A percentile compares a stretch with the other conserved stretches of the same genome.
Evolutionary conservation across 169 alveolate genomes (phyloP).

Genomic region (Plasmodium ovale): DNA sequence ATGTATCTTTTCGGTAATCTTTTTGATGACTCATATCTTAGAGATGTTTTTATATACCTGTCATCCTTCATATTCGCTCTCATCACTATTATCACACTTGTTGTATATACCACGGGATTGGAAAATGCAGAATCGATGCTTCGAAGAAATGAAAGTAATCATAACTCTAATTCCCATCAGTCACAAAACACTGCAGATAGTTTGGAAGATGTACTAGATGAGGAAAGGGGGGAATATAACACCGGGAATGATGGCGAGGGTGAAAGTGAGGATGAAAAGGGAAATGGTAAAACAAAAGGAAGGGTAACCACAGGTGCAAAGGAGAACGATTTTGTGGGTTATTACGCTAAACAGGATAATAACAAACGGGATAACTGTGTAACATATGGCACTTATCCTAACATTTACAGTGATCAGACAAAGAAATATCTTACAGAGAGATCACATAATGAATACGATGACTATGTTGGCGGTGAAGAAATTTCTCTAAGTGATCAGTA

Average conservation of each 20-base stretch:
- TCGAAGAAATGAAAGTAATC: neutral
- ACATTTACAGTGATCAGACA: conserved; percentile 12
- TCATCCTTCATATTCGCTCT: conserved; percentile 26
- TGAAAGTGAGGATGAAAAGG: too few relatives aligned
- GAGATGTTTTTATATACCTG: conserved; percentile 38
- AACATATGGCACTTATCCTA: conserved; percentile 6
- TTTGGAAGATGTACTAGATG: conserved; percentile 1
- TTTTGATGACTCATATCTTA: conserved; percentile 15
- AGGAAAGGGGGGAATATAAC: neutral
- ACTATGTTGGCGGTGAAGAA: neutral
- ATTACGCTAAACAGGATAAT: conserved; percentile 20
- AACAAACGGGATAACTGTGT: neutral
- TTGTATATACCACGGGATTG: conserved; percentile 10
- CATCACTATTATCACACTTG: conserved; percentile 17
- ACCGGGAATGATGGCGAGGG: neutral
- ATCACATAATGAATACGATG: conserved; percentile 13
- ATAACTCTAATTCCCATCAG: neutral
- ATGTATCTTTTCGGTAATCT: conserved; percentile 32
- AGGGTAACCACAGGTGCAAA: too few relatives aligned
- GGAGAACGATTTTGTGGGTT: conserved; percentile 40
- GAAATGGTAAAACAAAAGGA: too few relatives aligned
- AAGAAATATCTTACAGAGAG: conserved; percentile 25
- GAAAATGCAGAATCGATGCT: conserved; percentile 1
- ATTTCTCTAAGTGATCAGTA: conserved; percentile 24
- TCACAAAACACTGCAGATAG: conserved; percentile 2